Evolutionary conservation across 192 early-diverging fungal species (phyloP).

Genomic region (Chytriomyces hyalinus): DNA sequence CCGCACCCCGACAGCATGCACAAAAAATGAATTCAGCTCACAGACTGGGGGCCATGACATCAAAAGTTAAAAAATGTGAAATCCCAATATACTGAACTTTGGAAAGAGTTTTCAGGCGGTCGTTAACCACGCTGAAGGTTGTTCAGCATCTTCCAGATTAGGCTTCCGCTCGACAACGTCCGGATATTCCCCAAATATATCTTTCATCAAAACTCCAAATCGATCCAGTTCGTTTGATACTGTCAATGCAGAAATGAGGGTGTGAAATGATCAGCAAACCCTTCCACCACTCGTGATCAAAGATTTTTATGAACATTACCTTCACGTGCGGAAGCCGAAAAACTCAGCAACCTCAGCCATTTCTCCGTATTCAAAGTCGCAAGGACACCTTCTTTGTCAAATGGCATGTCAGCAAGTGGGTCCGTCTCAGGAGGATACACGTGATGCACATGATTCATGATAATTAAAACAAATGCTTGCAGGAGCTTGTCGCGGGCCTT

Average conservation of each 20-base stretch:
- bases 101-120: too few species aligned
- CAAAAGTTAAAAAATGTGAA: too few species aligned
- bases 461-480: slow-evolving; percentile 7
- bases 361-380: slow-evolving; percentile 7
- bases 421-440: neutral
- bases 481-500: slow-evolving; percentile 20
- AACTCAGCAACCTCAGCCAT: slow-evolving; percentile 23
- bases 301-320: slow-evolving; percentile 6
- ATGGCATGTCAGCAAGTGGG: neutral
- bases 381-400: neutral
- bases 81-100: too few species aligned
- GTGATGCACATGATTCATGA: slow-evolving; percentile 10
- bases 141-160: neutral
- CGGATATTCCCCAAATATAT: slow-evolving; percentile 19
- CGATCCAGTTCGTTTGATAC: slow-evolving; percentile 7
- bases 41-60: too few species aligned
- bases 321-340: slow-evolving; percentile 15
- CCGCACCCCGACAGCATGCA: too few species aligned
- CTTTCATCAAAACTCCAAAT: neutral
- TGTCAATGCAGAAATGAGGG: neutral
- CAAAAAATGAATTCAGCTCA: too few species aligned
- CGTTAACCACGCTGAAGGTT: too few species aligned
- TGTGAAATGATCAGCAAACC: too few species aligned
- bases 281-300: neutral
- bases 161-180: neutral